A percentile compares a stretch with the other conserved stretches of the same genome.
phyloP scores from a whole-genome alignment of 306 rosid species.

The Vigna radiata region DNA sequence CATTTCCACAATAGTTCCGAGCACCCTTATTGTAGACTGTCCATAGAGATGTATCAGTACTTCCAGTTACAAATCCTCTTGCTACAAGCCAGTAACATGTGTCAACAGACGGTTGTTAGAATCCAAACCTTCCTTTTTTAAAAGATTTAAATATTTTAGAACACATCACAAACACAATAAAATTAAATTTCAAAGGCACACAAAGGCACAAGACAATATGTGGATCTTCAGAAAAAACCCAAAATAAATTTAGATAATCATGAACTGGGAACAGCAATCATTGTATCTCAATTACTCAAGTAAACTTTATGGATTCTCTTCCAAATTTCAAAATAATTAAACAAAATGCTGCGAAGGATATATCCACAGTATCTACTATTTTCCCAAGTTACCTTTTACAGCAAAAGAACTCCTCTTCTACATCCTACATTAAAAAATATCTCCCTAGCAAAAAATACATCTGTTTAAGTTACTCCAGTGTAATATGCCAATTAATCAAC shows the following conservation, averaged over 20 bases:
- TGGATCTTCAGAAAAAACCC: not conserved
- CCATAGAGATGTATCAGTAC: conserved; percentile 96
- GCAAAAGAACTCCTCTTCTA: conserved; percentile 1
- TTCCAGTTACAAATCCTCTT: conserved; percentile 98
- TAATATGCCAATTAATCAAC: conserved; percentile 37
- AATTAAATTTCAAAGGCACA: not conserved
- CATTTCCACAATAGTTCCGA: conserved; percentile 87
- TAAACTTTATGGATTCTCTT: not conserved
- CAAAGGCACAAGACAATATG: not conserved
- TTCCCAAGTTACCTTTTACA: not conserved
- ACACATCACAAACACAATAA: conserved; percentile 1
- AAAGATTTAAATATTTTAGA: conserved; percentile 22
- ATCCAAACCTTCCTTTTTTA: conserved; percentile 4
- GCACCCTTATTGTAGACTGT: conserved; percentile 83
- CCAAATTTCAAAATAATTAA: conserved; percentile 31
- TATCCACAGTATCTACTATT: conserved; percentile 2
- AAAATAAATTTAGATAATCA: conserved; percentile 15
- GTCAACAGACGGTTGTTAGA: conserved; percentile 36
- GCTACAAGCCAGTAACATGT: conserved; percentile 55
- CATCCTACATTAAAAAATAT: conserved; percentile 14
- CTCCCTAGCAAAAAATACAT: not conserved
- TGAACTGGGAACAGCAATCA: not conserved
- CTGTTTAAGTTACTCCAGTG: conserved; percentile 1
- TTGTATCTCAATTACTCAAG: not conserved
- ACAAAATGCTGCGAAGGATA: not conserved